Evolutionary conservation across 2,329 filamentous ascomycete species (phyloP).

Genomic region (Neodidymelliopsis sp.): DNA sequence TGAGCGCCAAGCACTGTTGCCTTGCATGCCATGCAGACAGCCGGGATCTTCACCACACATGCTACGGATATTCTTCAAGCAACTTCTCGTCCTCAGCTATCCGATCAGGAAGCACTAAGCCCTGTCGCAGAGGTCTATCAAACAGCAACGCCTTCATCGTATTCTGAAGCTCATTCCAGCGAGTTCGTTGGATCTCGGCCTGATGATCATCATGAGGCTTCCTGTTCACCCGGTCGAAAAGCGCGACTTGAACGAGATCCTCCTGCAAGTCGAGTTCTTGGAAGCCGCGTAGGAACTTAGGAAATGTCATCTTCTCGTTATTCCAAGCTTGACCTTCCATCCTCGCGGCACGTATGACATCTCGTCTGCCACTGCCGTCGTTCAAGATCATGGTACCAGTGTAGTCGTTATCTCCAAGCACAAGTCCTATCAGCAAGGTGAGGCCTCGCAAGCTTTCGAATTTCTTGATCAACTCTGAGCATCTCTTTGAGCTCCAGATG

Average conservation of each 20-base stretch:
- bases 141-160: constrained; percentile 8
- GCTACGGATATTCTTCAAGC: too few relatives aligned
- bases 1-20: constrained; percentile 3
- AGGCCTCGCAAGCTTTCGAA: constrained; percentile 7
- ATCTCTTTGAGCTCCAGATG: constrained; percentile 6
- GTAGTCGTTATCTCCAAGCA: constrained; percentile 10
- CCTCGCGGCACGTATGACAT: constrained; percentile 1
- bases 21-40: too few relatives aligned
- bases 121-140: not conserved
- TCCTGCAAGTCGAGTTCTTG: constrained; percentile 1
- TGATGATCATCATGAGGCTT: not conserved
- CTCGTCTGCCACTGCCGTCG: not conserved
- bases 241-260: not conserved
- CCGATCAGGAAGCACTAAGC: constrained; percentile 8
- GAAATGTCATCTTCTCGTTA: constrained; percentile 1
- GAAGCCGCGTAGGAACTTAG: constrained; percentile 7
- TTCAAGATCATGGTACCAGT: not conserved
- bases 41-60: too few relatives aligned
- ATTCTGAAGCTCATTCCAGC: not conserved
- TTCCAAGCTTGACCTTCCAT: constrained; percentile 1
- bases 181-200: not conserved
- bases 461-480: not conserved
- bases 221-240: not conserved
- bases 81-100: constrained; percentile 6
- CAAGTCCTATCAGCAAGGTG: constrained; percentile 1